phyloP scores from a whole-genome alignment of 2,329 filamentous ascomycete species.

The Harringtonia aguacate region DNA sequence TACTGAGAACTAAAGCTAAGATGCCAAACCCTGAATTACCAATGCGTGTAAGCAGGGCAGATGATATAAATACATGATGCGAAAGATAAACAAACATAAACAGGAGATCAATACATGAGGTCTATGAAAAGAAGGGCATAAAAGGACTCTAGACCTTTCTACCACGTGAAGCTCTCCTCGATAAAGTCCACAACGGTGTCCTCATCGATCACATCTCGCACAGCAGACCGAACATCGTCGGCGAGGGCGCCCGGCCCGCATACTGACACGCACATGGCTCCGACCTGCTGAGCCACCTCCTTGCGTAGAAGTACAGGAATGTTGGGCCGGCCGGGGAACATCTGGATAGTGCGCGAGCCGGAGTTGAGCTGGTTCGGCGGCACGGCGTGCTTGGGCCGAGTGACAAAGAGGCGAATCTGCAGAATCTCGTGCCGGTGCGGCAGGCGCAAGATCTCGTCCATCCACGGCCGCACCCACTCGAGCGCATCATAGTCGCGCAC shows the following conservation, averaged over 20 bases:
- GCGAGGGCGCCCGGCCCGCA: slow-evolving; percentile 66
- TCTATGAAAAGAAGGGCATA: background rate
- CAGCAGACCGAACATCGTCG: slow-evolving; percentile 63
- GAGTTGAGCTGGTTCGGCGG: slow-evolving; percentile 53
- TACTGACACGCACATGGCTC: slow-evolving; percentile 79
- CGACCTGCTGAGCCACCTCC: slow-evolving; percentile 72
- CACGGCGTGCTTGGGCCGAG: slow-evolving; percentile 71
- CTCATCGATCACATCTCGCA: slow-evolving; percentile 50
- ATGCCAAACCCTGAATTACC: too few species aligned
- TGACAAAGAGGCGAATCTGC: slow-evolving; percentile 82
- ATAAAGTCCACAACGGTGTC: slow-evolving; percentile 59
- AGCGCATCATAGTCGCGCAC: slow-evolving; percentile 81
- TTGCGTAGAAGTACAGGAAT: slow-evolving; percentile 67
- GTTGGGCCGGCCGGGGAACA: slow-evolving; percentile 85
- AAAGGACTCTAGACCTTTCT: background rate
- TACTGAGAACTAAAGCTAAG: too few species aligned
- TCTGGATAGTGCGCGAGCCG: slow-evolving; percentile 70
- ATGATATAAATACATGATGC: too few species aligned
- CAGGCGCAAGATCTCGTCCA: slow-evolving; percentile 64
- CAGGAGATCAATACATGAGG: background rate
- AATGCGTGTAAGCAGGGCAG: too few species aligned
- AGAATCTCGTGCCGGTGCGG: slow-evolving; percentile 73
- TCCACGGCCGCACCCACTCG: slow-evolving; percentile 88
- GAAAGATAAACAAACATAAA: too few species aligned
- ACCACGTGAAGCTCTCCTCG: slow-evolving; percentile 68